phyloP scores from a whole-genome alignment of 352 stramenopile genomes.

The Ophiocytium majus region DNA sequence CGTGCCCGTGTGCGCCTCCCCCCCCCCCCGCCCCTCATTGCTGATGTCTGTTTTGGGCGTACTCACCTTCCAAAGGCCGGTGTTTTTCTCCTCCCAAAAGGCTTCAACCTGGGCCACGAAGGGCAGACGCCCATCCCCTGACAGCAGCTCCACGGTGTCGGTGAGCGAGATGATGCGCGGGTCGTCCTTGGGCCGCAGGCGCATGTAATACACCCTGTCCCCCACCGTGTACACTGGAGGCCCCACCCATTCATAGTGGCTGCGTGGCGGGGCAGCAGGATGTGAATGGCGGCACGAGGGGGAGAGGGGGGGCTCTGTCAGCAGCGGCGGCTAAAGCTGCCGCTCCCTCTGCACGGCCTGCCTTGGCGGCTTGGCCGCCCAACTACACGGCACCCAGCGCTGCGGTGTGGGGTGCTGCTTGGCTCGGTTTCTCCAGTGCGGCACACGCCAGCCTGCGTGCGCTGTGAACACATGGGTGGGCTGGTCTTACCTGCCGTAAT shows the following conservation, averaged over 20 bases:
- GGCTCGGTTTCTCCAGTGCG: too few relatives aligned
- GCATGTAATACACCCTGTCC: neutral
- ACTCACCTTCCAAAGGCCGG: conserved; percentile 8
- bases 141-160: conserved; percentile 14
- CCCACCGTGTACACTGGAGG: neutral
- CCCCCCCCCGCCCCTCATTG: neutral
- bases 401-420: too few relatives aligned
- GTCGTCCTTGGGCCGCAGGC: conserved; percentile 4
- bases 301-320: too few relatives aligned
- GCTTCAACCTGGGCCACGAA: conserved; percentile 6
- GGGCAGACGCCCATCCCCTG: neutral
- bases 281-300: too few relatives aligned
- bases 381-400: too few relatives aligned
- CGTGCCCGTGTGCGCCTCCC: neutral
- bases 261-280: neutral
- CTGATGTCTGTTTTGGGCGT: neutral
- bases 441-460: too few relatives aligned
- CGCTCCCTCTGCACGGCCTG: too few relatives aligned
- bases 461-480: too few relatives aligned
- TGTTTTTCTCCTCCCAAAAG: neutral
- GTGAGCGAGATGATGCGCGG: neutral
- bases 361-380: too few relatives aligned
- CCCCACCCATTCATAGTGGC: conserved; percentile 15
- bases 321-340: too few relatives aligned
- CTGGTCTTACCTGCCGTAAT: too few relatives aligned